Conservation (phyloP, 75 land plant genomes). For the Sequoia sempervirens region DNA sequence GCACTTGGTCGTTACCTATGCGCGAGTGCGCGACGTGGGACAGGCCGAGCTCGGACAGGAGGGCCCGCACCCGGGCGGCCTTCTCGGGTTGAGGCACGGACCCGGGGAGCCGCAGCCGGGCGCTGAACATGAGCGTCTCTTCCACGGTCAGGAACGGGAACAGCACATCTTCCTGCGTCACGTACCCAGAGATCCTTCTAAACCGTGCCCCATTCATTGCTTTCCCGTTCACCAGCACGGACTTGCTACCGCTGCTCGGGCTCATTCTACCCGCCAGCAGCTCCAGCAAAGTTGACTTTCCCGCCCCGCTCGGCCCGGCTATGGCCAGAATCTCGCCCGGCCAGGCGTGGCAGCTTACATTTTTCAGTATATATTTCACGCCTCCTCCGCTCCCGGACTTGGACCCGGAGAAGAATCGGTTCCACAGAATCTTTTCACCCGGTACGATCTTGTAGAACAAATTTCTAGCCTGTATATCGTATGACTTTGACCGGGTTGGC, state of each 20-base stretch:
- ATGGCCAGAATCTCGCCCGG: slow-evolving; percentile 73
- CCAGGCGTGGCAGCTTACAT: slow-evolving; percentile 48
- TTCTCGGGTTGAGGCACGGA: slow-evolving; percentile 23
- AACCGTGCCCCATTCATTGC: slow-evolving; percentile 33
- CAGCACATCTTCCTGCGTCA: slow-evolving; percentile 66
- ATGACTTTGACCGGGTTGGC: slow-evolving; percentile 10
- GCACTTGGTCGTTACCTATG: slow-evolving; percentile 29
- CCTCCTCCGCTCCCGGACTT: background rate
- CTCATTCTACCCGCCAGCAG: slow-evolving; percentile 45
- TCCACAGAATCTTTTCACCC: background rate
- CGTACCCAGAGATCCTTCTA: slow-evolving; percentile 68
- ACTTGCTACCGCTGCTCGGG: slow-evolving; percentile 18
- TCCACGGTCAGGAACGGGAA: slow-evolving; percentile 78
- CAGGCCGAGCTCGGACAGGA: slow-evolving; percentile 70
- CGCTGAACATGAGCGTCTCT: slow-evolving; percentile 69
- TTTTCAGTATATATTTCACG: slow-evolving; percentile 26
- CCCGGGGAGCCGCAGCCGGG: slow-evolving; percentile 31
- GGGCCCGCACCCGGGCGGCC: slow-evolving; percentile 28
- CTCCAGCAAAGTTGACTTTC: slow-evolving; percentile 68
- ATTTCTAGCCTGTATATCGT: slow-evolving; percentile 39
- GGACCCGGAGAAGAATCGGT: background rate
- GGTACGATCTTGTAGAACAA: slow-evolving; percentile 41
- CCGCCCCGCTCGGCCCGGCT: slow-evolving; percentile 86
- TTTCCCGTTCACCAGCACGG: slow-evolving; percentile 47
- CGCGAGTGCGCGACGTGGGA: slow-evolving; percentile 52